phyloP scores from a whole-genome alignment of 495 filamentous ascomycete genomes.

The Friedmanniomyces simplex region DNA sequence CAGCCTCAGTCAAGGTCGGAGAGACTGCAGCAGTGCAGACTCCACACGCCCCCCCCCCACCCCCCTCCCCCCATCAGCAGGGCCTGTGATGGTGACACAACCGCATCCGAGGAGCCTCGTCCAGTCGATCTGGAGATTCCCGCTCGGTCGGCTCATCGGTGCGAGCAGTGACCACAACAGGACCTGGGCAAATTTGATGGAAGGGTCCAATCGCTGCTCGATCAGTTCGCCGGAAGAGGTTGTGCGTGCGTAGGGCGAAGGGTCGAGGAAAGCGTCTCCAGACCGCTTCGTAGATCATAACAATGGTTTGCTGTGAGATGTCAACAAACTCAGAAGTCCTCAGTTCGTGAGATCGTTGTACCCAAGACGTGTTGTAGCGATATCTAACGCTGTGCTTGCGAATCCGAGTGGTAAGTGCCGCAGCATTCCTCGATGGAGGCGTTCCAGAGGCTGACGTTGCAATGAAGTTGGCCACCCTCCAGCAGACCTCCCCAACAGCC shows the following conservation, averaged over 20 bases:
- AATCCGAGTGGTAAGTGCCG: constrained; percentile 1
- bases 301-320: not conserved
- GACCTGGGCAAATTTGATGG: not conserved
- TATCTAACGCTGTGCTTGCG: not conserved
- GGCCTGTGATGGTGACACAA: not conserved
- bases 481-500: constrained; percentile 1
- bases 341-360: not conserved
- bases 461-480: constrained; percentile 16
- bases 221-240: constrained; percentile 13
- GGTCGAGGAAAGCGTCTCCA: not conserved
- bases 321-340: not conserved
- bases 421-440: constrained; percentile 20
- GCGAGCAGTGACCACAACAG: constrained; percentile 2
- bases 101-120: not conserved
- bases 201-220: constrained; percentile 17
- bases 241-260: constrained; percentile 4
- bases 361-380: not conserved
- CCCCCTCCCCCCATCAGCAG: not conserved
- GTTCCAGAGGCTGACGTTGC: constrained; percentile 21
- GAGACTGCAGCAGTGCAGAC: not conserved
- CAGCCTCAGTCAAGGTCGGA: constrained; percentile 6
- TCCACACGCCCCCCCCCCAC: constrained; percentile 1
- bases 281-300: constrained; percentile 2
- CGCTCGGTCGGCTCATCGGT: not conserved
- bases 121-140: not conserved